Evolutionary conservation across 1,139 yeast species (phyloP).

Genomic region (Candida sp.): DNA sequence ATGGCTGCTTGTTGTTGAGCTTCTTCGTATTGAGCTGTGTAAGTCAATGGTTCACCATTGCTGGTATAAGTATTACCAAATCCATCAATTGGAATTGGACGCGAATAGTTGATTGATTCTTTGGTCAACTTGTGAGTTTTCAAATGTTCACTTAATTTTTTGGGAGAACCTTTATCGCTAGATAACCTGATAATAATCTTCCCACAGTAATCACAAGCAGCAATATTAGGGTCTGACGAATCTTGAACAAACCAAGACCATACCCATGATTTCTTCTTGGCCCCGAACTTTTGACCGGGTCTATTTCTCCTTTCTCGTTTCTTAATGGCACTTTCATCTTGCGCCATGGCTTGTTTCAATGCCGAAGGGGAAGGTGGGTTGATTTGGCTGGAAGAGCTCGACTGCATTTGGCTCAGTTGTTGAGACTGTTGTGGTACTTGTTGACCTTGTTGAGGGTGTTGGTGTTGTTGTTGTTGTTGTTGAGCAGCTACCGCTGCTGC

Average conservation of each 20-base stretch:
- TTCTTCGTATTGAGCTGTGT: constrained; percentile 8
- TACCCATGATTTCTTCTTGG: constrained; percentile 59
- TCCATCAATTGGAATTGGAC: constrained; percentile 38
- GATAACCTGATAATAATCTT: constrained; percentile 44
- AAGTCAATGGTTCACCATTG: constrained; percentile 22
- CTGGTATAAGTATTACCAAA: constrained; percentile 31
- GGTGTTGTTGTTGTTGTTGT: constrained; percentile 4
- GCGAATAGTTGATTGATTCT: constrained; percentile 30
- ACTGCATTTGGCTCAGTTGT: not conserved
- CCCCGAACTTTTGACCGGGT: constrained; percentile 55
- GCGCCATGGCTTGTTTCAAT: constrained; percentile 5
- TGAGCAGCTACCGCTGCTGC: constrained; percentile 12
- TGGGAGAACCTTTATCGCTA: constrained; percentile 59
- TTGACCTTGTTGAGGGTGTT: constrained; percentile 4
- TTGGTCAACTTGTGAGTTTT: constrained; percentile 49
- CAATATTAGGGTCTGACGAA: constrained; percentile 42
- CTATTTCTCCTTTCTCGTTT: constrained; percentile 32
- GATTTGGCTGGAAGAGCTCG: not conserved
- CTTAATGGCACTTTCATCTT: constrained; percentile 1
- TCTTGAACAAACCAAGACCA: constrained; percentile 63
- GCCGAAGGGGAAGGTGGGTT: constrained; percentile 1
- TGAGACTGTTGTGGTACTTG: not conserved
- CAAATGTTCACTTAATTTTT: constrained; percentile 55
- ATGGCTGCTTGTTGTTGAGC: constrained; percentile 1
- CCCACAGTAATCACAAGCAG: constrained; percentile 54